Conservation (phyloP, 129 eudicot genomes). For the Tagetes patula region DNA sequence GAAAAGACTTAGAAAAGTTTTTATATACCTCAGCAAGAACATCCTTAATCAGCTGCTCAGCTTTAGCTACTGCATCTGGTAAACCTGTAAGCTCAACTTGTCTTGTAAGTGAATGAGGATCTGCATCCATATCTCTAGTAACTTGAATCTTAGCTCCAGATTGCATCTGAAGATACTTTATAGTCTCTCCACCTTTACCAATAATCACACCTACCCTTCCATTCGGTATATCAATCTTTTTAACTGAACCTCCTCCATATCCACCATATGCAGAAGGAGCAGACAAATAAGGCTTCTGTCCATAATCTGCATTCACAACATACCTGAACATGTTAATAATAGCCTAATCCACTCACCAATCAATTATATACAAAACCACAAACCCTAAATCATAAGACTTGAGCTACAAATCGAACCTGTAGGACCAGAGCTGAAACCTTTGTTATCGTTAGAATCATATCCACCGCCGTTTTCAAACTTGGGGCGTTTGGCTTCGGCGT, state of each 20-base stretch:
- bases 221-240: slow-evolving; percentile 89
- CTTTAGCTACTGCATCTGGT: slow-evolving; percentile 73
- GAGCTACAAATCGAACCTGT: slow-evolving; percentile 34
- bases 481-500: slow-evolving; percentile 76
- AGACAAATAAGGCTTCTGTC: slow-evolving; percentile 46
- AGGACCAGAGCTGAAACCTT: slow-evolving; percentile 45
- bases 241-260: slow-evolving; percentile 65
- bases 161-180: slow-evolving; percentile 78
- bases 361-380: background rate
- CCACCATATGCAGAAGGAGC: slow-evolving; percentile 37
- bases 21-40: slow-evolving; percentile 72
- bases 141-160: slow-evolving; percentile 98
- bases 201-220: slow-evolving; percentile 97
- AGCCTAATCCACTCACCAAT: background rate
- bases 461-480: slow-evolving; percentile 80
- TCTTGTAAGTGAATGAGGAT: slow-evolving; percentile 64
- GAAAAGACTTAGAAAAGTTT: background rate
- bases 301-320: slow-evolving; percentile 45
- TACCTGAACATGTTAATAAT: too few relatives aligned
- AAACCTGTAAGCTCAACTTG: slow-evolving; percentile 79
- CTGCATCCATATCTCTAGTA: slow-evolving; percentile 87
- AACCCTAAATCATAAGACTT: slow-evolving; percentile 24
- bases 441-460: slow-evolving; percentile 44
- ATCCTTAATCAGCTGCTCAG: slow-evolving; percentile 76
- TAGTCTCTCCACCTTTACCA: slow-evolving; percentile 96